Base-by-base conservation (phyloP, 176 grass and related monocot species). In the Carex parvula region DNA sequence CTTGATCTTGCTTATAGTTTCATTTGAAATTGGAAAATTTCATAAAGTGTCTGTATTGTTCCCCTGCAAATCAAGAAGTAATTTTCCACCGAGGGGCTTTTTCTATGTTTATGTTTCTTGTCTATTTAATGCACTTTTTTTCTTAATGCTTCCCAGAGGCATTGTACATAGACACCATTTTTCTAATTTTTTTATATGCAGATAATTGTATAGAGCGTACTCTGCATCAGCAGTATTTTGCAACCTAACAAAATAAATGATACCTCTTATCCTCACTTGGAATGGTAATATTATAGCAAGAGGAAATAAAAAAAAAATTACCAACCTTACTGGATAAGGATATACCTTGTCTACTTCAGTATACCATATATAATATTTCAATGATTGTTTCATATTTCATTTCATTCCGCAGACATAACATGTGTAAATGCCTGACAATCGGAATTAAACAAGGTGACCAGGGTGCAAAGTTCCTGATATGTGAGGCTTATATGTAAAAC, bases 101-200 rank as follows among this genome's bases (percentile, higher is more conserved):
- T 54, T 86, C 11, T 61, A 54, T 79, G 24, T 64, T 58, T 1
- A 32, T 85, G 21, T 50, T 30, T 82, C 85, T 14, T 70, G 44
- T 82, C 41, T 13, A 63, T 83, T 8, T 5, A 72, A 35, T 37
- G 30, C 16, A 39, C 16, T 50, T 50, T 72, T 42, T 12, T 8
- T 60, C 57, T 60, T n/a, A 60, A 60, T 4, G 16, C 20, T 35
- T 44, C 14, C 17, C 24, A 39, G 2, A 72, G 17, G 30, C 18
- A 42, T 72, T 44, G 11, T 62, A 26, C 60, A 62, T 24, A 62
- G 20, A 72, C 8, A 39, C 30, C 68, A 39, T 72, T 37, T 17
- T 18, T 7, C 9, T 20, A 61, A 8, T 22, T 61, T 8, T 62
- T 5, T 62, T 24, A 26, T 24, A 22, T 62, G 60, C 20, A 62